These are phyloP conservation scores for Phytomonas francai DNA, from an alignment of 208 protist genomes.

Conservation along the genomic window DNA sequence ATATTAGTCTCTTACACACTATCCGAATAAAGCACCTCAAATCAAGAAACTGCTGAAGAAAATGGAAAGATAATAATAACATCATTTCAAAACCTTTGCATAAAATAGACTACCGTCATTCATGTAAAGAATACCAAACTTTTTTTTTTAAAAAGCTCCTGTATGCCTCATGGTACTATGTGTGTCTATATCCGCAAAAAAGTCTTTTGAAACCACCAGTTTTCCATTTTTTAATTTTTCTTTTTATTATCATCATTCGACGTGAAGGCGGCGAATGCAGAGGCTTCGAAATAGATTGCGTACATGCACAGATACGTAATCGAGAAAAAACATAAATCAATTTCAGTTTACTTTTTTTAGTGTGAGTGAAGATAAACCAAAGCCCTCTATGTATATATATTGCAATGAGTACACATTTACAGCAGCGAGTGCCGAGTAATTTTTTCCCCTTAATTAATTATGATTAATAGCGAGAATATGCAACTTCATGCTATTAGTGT, in stretches of 20 bases:
- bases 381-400: neutral
- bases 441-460: neutral
- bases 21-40: neutral
- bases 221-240: neutral
- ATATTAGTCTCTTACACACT: neutral
- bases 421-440: neutral
- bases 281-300: neutral
- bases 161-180: neutral
- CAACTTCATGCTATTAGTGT: neutral
- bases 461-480: neutral
- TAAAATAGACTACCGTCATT: constrained; percentile 2
- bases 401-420: neutral
- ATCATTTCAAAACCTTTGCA: neutral
- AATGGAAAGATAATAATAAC: constrained; percentile 8
- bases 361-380: neutral
- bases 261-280: neutral
- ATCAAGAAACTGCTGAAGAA: constrained; percentile 2
- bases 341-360: neutral
- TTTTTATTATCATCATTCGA: neutral
- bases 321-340: neutral
- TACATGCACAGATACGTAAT: neutral
- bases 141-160: neutral
- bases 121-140: neutral
- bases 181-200: neutral
- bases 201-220: neutral